A percentile compares a stretch with the other conserved stretches of the same genome.
Conservation (phyloP, 2,329 filamentous ascomycete species). For the Aspergillus sp. region DNA sequence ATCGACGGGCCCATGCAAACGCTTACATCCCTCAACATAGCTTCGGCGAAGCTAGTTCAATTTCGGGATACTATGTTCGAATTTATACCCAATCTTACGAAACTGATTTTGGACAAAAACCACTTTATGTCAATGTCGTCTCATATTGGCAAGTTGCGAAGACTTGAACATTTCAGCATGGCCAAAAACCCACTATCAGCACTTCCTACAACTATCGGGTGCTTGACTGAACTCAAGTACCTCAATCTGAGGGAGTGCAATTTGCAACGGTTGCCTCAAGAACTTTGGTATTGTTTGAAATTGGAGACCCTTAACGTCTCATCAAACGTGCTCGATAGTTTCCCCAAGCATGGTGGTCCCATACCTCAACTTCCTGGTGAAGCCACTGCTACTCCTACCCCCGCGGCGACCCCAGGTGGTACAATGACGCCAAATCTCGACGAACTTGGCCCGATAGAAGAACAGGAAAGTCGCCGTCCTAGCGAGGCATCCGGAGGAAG, state of each 20-base stretch:
- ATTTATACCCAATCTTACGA: constrained; percentile 82
- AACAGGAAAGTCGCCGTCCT: constrained; percentile 67
- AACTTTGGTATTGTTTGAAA: constrained; percentile 93
- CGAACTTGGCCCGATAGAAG: constrained; percentile 68
- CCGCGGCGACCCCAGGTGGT: constrained; percentile 48
- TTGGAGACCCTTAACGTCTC: constrained; percentile 92
- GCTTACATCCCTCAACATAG: constrained; percentile 82
- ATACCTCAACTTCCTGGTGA: constrained; percentile 64
- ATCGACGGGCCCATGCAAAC: constrained; percentile 75
- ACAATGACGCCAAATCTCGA: constrained; percentile 72
- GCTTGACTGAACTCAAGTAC: constrained; percentile 77
- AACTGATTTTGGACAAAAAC: constrained; percentile 88
- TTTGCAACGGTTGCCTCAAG: constrained; percentile 79
- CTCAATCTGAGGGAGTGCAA: constrained; percentile 94
- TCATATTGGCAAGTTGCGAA: constrained; percentile 79
- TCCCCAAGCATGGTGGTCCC: constrained; percentile 74
- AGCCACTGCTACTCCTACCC: constrained; percentile 47
- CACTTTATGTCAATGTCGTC: constrained; percentile 88
- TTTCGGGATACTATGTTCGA: constrained; percentile 84
- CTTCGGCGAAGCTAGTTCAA: constrained; percentile 85
- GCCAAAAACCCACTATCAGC: constrained; percentile 86
- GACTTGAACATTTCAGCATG: constrained; percentile 88
- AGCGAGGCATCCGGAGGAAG: constrained; percentile 80
- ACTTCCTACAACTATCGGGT: constrained; percentile 84
- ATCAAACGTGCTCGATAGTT: constrained; percentile 86